phyloP scores from a whole-genome alignment of 257 asterid species.

The Solanum chiquidenum region DNA sequence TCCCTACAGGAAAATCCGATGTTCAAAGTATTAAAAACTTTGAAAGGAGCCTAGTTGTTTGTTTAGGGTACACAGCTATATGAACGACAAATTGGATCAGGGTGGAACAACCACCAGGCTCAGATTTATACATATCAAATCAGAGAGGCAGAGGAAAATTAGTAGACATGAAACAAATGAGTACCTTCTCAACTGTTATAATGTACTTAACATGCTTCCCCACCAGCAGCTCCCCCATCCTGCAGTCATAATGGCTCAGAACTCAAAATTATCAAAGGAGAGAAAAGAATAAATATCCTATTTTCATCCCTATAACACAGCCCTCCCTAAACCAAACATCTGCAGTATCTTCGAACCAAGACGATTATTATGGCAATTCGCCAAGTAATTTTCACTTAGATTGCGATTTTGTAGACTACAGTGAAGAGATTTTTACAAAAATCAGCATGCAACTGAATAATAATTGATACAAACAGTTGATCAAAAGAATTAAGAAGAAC shows the following conservation, averaged over 20 bases:
- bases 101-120: background rate
- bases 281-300: background rate
- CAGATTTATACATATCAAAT: background rate
- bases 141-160: background rate
- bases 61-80: background rate
- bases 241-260: background rate
- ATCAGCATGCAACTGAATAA: background rate
- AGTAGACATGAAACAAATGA: background rate
- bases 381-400: background rate
- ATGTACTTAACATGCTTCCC: constrained; percentile 16
- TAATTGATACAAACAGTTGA: background rate
- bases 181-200: constrained; percentile 16
- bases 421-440: background rate
- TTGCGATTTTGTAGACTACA: background rate
- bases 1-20: background rate
- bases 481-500: background rate
- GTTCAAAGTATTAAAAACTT: background rate
- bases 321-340: background rate
- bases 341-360: background rate
- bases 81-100: background rate
- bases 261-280: background rate
- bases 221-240: constrained; percentile 16
- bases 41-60: background rate
- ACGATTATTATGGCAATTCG: background rate
- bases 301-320: background rate